Evolutionary conservation across 2,329 filamentous ascomycete species (phyloP).

Genomic region (Aspergillus sp.): DNA sequence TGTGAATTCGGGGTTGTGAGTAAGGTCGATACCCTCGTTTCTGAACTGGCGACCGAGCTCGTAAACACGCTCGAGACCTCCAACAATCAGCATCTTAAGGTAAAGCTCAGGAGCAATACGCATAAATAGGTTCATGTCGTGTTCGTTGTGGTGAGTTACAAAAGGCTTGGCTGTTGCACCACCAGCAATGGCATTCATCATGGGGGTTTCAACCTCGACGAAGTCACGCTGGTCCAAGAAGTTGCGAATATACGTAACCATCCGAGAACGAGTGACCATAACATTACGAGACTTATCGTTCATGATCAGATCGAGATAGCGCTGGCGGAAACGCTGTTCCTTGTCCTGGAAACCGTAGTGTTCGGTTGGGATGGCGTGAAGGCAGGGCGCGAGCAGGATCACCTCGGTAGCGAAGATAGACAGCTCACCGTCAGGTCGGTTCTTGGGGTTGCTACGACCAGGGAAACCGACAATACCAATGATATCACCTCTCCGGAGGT

Average conservation of each 20-base stretch:
- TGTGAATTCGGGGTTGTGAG: constrained; percentile 98
- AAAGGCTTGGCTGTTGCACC: constrained; percentile 96
- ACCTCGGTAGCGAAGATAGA: constrained; percentile 91
- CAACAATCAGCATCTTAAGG: constrained; percentile 94
- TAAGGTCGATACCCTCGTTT: constrained; percentile 88
- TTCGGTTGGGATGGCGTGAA: constrained; percentile 81
- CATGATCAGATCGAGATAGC: constrained; percentile 96
- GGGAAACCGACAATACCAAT: constrained; percentile 85
- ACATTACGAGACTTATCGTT: constrained; percentile 83
- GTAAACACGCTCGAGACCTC: constrained; percentile 90
- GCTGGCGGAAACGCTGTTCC: constrained; percentile 88
- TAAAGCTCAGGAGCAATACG: constrained; percentile 93
- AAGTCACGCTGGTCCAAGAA: constrained; percentile 90
- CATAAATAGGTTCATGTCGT: constrained; percentile 92
- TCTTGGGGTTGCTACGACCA: constrained; percentile 85
- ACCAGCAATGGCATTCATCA: constrained; percentile 94
- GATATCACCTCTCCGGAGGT: constrained; percentile 86
- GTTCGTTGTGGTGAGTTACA: constrained; percentile 91
- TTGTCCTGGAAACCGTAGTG: constrained; percentile 95
- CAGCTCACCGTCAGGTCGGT: constrained; percentile 82
- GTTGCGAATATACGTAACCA: constrained; percentile 81
- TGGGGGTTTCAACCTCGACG: constrained; percentile 92
- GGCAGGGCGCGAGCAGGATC: constrained; percentile 80
- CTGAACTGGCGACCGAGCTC: constrained; percentile 95
- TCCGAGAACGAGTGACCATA: constrained; percentile 81